These are phyloP conservation scores for Tricholoma saponaceum DNA, from an alignment of 768 basidiomycete species.

Conservation along the genomic window DNA sequence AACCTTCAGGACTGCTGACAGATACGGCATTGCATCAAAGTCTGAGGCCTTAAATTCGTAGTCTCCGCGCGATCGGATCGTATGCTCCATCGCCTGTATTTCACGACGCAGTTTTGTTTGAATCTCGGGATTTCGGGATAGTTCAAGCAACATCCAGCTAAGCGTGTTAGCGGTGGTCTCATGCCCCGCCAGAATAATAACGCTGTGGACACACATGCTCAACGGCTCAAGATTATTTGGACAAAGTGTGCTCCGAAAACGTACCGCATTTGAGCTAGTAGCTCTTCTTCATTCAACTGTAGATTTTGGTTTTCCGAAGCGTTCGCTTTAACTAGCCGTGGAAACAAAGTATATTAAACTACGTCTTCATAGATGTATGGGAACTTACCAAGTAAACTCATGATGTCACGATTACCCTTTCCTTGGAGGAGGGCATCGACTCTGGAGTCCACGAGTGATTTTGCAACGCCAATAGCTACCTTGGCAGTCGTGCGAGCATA, in stretches of 20 bases:
- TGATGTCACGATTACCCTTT: conserved; percentile 33
- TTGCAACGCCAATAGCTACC: conserved; percentile 29
- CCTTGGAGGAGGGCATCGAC: conserved; percentile 27
- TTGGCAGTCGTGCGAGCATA: conserved; percentile 28
- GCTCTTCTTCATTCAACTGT: conserved; percentile 45
- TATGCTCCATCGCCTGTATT: conserved; percentile 37
- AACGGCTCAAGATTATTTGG: conserved; percentile 20
- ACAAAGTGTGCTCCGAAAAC: conserved; percentile 35
- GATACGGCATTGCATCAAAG: conserved; percentile 47
- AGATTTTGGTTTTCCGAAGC: conserved; percentile 39
- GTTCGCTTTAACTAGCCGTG: conserved; percentile 47
- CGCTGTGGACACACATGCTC: conserved; percentile 39
- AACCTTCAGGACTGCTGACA: conserved; percentile 44
- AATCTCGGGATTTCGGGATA: conserved; percentile 52
- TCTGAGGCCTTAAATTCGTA: conserved; percentile 36
- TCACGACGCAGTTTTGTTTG: conserved; percentile 63
- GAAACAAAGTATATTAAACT: background rate
- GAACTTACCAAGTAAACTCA: conserved; percentile 38
- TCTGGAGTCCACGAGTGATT: conserved; percentile 33
- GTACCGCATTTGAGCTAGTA: conserved; percentile 50
- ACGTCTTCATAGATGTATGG: background rate
- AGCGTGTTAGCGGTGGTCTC: conserved; percentile 59
- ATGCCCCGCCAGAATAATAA: conserved; percentile 49
- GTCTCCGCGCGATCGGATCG: conserved; percentile 32
- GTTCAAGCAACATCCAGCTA: conserved; percentile 59